phyloP scores from a whole-genome alignment of 2,329 filamentous ascomycete species.

The Aspergillus nomiae region DNA sequence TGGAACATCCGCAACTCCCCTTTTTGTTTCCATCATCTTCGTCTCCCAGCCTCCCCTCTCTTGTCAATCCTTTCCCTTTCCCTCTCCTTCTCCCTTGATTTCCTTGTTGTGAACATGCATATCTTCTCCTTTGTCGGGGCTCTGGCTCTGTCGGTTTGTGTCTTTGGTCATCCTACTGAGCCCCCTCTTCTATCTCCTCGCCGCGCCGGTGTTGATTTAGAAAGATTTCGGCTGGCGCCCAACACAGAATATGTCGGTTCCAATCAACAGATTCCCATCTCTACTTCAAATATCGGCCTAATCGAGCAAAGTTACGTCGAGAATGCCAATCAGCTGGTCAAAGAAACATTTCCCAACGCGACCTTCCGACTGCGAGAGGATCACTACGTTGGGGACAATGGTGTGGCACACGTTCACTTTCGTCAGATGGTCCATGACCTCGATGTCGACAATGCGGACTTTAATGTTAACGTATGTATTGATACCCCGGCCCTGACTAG shows the following conservation, averaged over 20 bases:
- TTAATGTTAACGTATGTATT: constrained; percentile 18
- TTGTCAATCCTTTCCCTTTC: not conserved
- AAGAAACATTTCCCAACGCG: not conserved
- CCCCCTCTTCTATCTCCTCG: not conserved
- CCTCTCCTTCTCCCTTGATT: no score
- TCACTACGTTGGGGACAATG: constrained; percentile 18
- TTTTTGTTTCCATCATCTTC: not conserved
- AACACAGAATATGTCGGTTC: constrained; percentile 2
- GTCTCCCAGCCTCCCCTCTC: not conserved
- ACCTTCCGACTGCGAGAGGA: constrained; percentile 15
- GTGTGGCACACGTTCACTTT: constrained; percentile 17
- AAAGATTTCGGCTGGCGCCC: constrained; percentile 7
- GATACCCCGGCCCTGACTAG: no score
- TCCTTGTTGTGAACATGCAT: not conserved
- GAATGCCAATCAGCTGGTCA: constrained; percentile 8
- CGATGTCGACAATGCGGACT: constrained; percentile 18
- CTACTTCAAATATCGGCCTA: not conserved
- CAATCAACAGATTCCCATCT: not conserved
- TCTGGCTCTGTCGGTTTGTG: constrained; percentile 3
- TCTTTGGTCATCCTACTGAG: constrained; percentile 1
- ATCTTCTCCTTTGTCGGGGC: not conserved
- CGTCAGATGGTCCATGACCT: constrained; percentile 14
- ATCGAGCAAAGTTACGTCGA: constrained; percentile 11
- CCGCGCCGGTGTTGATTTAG: constrained; percentile 2
- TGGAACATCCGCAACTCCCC: not conserved